Evolutionary conservation across 306 rosid genomes (phyloP).

Genomic region (Vigna nakashimae): DNA sequence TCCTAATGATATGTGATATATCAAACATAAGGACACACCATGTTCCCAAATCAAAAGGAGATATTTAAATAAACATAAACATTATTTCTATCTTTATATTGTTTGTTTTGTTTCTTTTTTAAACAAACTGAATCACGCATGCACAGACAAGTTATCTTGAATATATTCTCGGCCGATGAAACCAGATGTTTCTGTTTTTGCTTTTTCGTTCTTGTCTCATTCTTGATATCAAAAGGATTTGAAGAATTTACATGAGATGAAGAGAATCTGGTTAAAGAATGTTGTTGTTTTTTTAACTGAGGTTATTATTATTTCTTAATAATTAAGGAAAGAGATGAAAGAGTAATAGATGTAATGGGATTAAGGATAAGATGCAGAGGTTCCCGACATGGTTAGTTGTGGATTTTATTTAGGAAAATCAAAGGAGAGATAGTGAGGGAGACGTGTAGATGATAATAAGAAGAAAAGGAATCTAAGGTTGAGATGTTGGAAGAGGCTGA

Average conservation of each 20-base stretch:
- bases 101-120: background rate
- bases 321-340: background rate
- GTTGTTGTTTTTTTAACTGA: no score
- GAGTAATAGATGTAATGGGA: background rate
- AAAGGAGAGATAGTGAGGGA: background rate
- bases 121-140: slow-evolving; percentile 8
- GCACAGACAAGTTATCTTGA: slow-evolving; percentile 7
- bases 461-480: slow-evolving; percentile 31
- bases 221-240: no score
- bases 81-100: background rate
- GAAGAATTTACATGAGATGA: no score
- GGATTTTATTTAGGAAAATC: background rate
- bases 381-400: background rate
- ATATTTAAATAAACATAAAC: background rate
- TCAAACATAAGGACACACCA: slow-evolving; percentile 34
- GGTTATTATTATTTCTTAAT: background rate
- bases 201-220: background rate
- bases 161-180: background rate
- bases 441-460: background rate
- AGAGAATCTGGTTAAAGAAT: no score
- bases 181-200: background rate
- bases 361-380: slow-evolving; percentile 26
- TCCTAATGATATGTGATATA: background rate
- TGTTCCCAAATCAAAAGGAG: slow-evolving; percentile 11
- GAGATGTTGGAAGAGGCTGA: slow-evolving; percentile 27